Evolutionary conservation across 2,329 filamentous ascomycete genomes (phyloP).

Genomic region (Neonectria coccinea): DNA sequence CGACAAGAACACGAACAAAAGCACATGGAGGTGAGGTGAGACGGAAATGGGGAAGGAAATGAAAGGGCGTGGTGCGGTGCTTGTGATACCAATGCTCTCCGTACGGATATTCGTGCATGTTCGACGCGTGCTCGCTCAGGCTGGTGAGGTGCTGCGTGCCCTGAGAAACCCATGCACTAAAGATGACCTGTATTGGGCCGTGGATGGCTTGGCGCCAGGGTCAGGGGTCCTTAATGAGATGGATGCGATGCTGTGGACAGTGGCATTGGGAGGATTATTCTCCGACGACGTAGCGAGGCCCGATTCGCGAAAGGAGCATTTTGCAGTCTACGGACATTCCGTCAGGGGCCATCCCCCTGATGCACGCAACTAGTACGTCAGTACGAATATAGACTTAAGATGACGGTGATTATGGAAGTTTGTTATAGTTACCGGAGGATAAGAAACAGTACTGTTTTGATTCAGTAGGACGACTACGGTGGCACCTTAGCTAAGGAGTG

Average conservation of each 20-base stretch:
- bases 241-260: background rate
- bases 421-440: no score
- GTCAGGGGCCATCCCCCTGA: background rate
- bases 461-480: no score
- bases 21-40: background rate
- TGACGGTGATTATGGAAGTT: no score
- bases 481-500: no score
- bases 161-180: background rate
- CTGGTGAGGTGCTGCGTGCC: background rate
- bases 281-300: background rate
- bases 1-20: background rate
- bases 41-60: constrained; percentile 4
- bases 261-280: constrained; percentile 3
- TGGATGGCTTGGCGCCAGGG: background rate
- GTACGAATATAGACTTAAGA: no score
- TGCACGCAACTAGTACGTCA: background rate
- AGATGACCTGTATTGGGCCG: background rate
- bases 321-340: background rate
- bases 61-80: background rate
- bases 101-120: background rate
- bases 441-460: no score
- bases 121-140: background rate
- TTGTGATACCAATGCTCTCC: constrained; percentile 4
- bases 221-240: background rate
- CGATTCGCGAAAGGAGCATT: background rate